Conservation (phyloP, 257 asterid genomes). For the Nicotiana knightiana region DNA sequence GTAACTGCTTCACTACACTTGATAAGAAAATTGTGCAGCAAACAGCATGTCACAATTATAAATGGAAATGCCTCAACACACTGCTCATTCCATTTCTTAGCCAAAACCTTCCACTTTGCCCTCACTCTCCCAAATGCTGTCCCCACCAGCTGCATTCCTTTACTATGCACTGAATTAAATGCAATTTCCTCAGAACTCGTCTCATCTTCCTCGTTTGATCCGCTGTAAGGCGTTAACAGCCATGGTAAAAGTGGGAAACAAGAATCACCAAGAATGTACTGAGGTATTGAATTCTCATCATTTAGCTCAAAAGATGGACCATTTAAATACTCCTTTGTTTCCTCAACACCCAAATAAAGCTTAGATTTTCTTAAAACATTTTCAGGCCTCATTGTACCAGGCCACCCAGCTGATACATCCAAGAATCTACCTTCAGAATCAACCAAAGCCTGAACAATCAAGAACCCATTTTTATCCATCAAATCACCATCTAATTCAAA, state of each 20-base stretch:
- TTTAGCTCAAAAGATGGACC: conserved; percentile 57
- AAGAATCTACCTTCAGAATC: conserved; percentile 92
- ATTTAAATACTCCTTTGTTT: conserved; percentile 50
- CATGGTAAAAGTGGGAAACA: conserved; percentile 77
- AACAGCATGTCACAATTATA: conserved; percentile 66
- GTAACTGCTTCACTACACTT: conserved; percentile 69
- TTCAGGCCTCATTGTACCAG: conserved; percentile 42
- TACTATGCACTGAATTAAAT: conserved; percentile 50
- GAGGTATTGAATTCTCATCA: conserved; percentile 54
- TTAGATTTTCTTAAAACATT: conserved; percentile 52
- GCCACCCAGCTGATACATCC: conserved; percentile 97
- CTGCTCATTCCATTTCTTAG: conserved; percentile 59
- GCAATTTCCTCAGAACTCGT: conserved; percentile 36
- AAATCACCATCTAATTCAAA: conserved; percentile 44
- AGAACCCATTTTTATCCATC: conserved; percentile 33
- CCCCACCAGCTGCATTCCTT: conserved; percentile 57
- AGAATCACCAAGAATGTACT: conserved; percentile 70
- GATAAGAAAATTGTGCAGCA: conserved; percentile 88
- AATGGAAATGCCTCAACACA: conserved; percentile 78
- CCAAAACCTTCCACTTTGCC: conserved; percentile 75
- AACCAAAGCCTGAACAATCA: conserved; percentile 80
- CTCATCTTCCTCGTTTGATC: conserved; percentile 15
- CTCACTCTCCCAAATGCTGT: conserved; percentile 53
- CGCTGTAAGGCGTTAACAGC: conserved; percentile 63
- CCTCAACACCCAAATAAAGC: conserved; percentile 55